Conservation (phyloP, 495 filamentous ascomycete genomes). For the Tuber indicum region DNA sequence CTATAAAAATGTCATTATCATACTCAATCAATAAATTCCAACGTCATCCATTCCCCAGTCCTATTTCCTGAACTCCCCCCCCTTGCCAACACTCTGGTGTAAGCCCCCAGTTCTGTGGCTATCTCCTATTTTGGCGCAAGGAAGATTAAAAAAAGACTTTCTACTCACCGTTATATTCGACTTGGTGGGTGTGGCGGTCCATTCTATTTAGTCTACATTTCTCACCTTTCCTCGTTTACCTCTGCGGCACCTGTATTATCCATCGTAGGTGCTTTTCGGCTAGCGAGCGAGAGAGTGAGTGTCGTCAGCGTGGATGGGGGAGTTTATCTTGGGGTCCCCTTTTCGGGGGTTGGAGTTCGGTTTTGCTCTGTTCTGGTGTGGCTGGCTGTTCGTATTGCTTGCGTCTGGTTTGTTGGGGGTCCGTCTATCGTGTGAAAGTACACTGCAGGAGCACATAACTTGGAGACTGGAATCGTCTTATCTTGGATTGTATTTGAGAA, state of each 20-base stretch:
- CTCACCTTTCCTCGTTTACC: background rate
- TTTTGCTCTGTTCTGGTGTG: background rate
- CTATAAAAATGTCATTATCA: background rate
- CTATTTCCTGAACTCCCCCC: background rate
- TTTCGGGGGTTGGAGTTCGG: background rate
- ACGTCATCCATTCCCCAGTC: background rate
- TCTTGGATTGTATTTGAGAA: background rate
- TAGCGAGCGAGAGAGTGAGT: background rate
- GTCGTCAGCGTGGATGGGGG: background rate
- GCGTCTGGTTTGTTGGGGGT: background rate
- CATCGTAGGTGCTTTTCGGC: background rate
- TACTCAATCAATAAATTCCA: background rate
- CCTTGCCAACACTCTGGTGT: conserved; percentile 42
- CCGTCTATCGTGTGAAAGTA: background rate
- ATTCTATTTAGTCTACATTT: conserved; percentile 35
- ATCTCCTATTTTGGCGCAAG: conserved; percentile 42
- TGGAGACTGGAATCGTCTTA: background rate
- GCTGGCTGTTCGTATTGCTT: background rate
- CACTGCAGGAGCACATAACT: background rate
- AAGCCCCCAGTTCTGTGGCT: conserved; percentile 36
- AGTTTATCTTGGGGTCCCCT: background rate
- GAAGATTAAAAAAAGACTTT: conserved; percentile 32
- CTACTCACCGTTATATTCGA: conserved; percentile 36
- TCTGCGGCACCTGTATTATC: background rate
- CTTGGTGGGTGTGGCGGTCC: conserved; percentile 35